These are phyloP conservation scores for Eutrema salsugineum DNA, from an alignment of 441 rosid genomes.

Conservation along the genomic window DNA sequence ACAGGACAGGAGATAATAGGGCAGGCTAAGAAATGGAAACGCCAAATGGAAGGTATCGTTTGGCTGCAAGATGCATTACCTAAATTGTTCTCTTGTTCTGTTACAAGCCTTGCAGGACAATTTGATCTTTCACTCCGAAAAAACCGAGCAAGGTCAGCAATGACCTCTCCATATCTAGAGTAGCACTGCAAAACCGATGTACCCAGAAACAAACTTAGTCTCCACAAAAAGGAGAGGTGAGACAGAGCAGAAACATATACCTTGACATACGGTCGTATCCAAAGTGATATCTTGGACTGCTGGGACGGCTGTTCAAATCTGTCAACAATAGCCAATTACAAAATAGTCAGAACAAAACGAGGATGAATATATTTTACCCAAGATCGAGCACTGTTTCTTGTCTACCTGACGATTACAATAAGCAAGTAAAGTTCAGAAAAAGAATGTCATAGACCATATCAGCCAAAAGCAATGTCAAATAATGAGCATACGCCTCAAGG, in stretches of 20 bases:
- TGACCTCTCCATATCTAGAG: slow-evolving; percentile 79
- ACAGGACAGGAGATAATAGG: not conserved
- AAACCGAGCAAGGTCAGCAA: slow-evolving; percentile 80
- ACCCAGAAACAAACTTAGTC: slow-evolving; percentile 19
- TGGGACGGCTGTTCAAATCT: slow-evolving; percentile 76
- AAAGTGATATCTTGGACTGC: slow-evolving; percentile 81
- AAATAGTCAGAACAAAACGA: slow-evolving; percentile 4
- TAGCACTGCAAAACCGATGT: slow-evolving; percentile 58
- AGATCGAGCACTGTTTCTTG: slow-evolving; percentile 5
- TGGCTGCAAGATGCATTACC: slow-evolving; percentile 44
- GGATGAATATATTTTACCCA: not conserved
- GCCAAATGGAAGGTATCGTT: slow-evolving; percentile 10
- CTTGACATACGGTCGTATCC: slow-evolving; percentile 92
- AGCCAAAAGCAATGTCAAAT: slow-evolving; percentile 6
- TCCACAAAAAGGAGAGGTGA: slow-evolving; percentile 8
- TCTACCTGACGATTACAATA: not conserved
- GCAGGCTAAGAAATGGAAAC: not conserved
- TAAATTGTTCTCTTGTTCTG: slow-evolving; percentile 34
- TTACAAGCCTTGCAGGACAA: slow-evolving; percentile 36
- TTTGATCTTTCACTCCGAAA: slow-evolving; percentile 58
- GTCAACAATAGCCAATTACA: slow-evolving; percentile 29
- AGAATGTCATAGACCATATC: not conserved
- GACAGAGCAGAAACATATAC: slow-evolving; percentile 37
- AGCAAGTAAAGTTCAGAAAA: not conserved
- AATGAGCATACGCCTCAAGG: not conserved